Conservation (phyloP, 2,329 filamentous ascomycete species). For the Paraphoma sp. region DNA sequence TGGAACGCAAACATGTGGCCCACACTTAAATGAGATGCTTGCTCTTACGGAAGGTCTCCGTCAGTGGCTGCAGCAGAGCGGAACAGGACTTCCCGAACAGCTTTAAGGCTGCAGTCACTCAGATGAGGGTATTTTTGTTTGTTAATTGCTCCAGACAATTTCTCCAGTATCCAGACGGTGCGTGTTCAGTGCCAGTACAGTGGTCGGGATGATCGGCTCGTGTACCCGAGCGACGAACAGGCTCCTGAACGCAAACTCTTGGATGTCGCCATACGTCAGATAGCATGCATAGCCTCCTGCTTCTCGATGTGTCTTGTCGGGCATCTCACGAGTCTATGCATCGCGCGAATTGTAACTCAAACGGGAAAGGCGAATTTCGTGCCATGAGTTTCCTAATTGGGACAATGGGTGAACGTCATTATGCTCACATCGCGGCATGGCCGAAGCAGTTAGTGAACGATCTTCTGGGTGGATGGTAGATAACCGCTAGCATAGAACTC, state of each 20-base stretch:
- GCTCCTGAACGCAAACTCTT: background rate
- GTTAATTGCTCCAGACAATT: background rate
- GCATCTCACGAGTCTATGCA: background rate
- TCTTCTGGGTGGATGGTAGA: too few species aligned
- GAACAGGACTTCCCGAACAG: background rate
- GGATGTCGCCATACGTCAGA: background rate
- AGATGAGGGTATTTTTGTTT: background rate
- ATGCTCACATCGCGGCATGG: background rate
- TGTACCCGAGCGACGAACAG: background rate
- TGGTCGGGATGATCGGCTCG: background rate
- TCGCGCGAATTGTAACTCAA: background rate
- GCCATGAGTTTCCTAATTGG: background rate
- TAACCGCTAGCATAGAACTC: background rate
- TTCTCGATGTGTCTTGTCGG: background rate
- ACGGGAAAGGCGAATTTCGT: background rate
- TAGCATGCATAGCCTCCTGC: background rate
- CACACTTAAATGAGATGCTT: background rate
- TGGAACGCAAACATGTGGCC: conserved; percentile 20
- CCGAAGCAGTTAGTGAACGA: background rate
- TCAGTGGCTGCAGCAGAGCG: conserved; percentile 3
- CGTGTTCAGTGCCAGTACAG: background rate
- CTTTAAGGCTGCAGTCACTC: background rate
- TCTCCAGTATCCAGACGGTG: background rate
- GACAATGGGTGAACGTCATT: background rate
- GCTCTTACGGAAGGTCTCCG: background rate